Conservation (phyloP, 1,284 basidiomycete species). For the Mycena sp. region DNA sequence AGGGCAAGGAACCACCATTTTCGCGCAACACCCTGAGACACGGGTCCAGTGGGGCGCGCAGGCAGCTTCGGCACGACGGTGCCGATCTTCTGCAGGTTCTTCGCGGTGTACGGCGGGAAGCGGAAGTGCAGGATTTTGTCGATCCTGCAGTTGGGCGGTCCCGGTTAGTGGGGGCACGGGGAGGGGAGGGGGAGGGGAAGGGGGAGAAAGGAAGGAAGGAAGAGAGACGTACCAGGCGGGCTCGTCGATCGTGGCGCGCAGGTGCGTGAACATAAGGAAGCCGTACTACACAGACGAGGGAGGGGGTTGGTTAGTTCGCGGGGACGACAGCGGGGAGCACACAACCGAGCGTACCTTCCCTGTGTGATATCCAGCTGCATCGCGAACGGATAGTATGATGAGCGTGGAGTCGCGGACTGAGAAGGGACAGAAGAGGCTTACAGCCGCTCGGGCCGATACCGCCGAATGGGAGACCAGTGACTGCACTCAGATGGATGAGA, state of each 20-base stretch:
- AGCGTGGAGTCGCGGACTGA: neutral
- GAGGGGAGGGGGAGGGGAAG: conserved; percentile 3
- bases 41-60: conserved; percentile 50
- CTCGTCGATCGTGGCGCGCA: conserved; percentile 66
- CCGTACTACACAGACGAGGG: conserved; percentile 48
- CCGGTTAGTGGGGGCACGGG: neutral
- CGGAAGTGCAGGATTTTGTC: conserved; percentile 65
- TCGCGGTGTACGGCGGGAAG: conserved; percentile 68
- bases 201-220: no score
- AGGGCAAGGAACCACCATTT: conserved; percentile 53
- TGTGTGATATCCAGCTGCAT: conserved; percentile 66
- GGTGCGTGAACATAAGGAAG: conserved; percentile 78
- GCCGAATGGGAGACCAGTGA: conserved; percentile 76
- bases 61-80: conserved; percentile 46
- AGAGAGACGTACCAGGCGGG: conserved; percentile 63
- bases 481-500: conserved; percentile 41
- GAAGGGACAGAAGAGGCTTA: conserved; percentile 44
- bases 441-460: conserved; percentile 79
- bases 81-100: conserved; percentile 39
- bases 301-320: no score
- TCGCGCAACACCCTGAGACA: conserved; percentile 39
- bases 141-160: conserved; percentile 49
- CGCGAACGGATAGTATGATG: neutral
- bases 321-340: neutral
- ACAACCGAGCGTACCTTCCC: conserved; percentile 51